These are phyloP conservation scores for Eimeria necatrix DNA, from an alignment of 169 alveolate species.

Conservation along the genomic window DNA sequence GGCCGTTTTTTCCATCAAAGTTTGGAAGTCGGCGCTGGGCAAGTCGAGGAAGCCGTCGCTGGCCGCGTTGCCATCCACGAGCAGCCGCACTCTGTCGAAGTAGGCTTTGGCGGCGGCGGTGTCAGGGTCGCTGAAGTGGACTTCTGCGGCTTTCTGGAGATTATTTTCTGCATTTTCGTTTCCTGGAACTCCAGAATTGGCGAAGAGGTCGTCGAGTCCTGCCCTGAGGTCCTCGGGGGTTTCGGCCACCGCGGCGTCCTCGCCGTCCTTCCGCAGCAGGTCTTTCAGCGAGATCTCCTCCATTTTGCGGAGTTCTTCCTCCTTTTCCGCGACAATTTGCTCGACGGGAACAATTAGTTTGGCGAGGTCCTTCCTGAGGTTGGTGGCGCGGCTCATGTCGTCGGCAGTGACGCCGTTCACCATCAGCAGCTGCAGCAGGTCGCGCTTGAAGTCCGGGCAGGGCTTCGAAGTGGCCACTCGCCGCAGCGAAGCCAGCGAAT, in stretches of 20 bases:
- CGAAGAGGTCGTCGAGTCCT: too few species aligned
- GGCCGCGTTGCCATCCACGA: neutral
- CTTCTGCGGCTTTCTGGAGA: neutral
- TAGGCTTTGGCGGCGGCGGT: neutral
- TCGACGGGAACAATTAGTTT: neutral
- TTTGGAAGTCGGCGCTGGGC: neutral
- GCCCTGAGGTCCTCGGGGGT: too few species aligned
- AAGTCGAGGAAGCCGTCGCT: neutral
- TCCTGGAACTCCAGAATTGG: neutral
- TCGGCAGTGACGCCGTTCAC: slow-evolving; percentile 2
- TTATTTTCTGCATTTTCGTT: neutral
- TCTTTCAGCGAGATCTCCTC: neutral
- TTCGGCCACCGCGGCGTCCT: too few species aligned
- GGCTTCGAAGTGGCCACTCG: neutral
- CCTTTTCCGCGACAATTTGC: neutral
- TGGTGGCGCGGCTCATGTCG: neutral
- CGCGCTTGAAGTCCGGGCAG: slow-evolving; percentile 1
- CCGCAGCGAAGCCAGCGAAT: neutral
- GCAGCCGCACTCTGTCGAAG: neutral
- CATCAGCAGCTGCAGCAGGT: neutral
- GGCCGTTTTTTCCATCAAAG: neutral
- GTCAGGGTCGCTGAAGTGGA: neutral
- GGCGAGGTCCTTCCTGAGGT: neutral
- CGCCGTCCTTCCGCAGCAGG: neutral
- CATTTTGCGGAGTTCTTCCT: neutral